Base-by-base conservation (phyloP, 2,329 filamentous ascomycete species). In the Aspergillus sp. region DNA sequence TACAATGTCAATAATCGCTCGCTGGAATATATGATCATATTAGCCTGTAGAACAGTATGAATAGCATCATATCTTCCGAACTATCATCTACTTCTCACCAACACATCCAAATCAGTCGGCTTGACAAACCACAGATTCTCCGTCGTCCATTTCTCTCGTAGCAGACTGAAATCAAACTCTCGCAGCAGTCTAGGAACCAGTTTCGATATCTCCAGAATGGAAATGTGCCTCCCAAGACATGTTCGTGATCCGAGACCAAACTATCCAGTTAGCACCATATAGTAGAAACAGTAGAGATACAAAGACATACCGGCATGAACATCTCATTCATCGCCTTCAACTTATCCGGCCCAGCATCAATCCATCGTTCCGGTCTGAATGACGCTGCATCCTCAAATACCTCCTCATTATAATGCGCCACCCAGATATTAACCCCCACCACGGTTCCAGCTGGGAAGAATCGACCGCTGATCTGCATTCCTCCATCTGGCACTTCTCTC, bases 321-420 rank as follows among this genome's bases (percentile, higher is more conserved):
- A 60, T 58, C 41, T 65, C 57, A 32, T 66, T 65, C 64, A 67
- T 65, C 3, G 47, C 43, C 46, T 58, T 65, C 42, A 66, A 40
- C 26, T 42, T 54, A 11, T 59, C 59, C 3, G 58, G 58, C 32
- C 67, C 65, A 9, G 57, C 53, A 44, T 71, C 66, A 3, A 72
- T 48, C 71, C 71, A 74, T n/a, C 71, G 56, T 43, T 73, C 70
- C 0, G 76, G 76, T 8, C 64, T 57, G 49, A 74, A 79, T 0
- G 52, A 37, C 6, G 62, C 56, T 1, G 71, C 68, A 39, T 74
- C 65, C 0, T 53, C 41, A 52, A 75, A 79, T n/a, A 77, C 64
- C 0, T 44, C 45, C 11, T 59, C 56, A 42, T 75, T 57, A 19
- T 69, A 64, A 53, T 77, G 71, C 5, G 67, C 63, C 12, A 73